A percentile compares a stretch with the other conserved stretches of the same genome.
Conservation (phyloP, 2,329 filamentous ascomycete species). For the Teratosphaeria gauchensis region DNA sequence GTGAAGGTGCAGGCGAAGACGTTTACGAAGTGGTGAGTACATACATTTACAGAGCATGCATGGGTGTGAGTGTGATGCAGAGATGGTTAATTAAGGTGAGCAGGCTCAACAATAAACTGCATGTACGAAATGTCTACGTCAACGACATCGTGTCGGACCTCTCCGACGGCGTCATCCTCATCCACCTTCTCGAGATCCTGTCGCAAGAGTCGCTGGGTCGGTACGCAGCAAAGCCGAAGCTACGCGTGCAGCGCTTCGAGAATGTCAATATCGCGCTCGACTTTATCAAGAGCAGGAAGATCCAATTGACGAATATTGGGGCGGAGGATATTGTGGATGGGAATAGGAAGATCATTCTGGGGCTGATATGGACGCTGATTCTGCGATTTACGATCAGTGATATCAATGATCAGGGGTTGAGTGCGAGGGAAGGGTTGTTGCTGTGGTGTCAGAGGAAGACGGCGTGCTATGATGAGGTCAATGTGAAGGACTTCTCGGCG, state of each 20-base stretch:
- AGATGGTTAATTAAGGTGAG: neutral
- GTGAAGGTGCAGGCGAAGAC: slow-evolving; percentile 11
- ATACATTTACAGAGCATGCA: neutral
- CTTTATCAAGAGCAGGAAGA: slow-evolving; percentile 81
- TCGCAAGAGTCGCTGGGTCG: slow-evolving; percentile 89
- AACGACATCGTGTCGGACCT: slow-evolving; percentile 82
- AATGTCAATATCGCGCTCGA: slow-evolving; percentile 94
- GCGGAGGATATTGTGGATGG: slow-evolving; percentile 97
- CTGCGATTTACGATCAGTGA: slow-evolving; percentile 96
- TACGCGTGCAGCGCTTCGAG: slow-evolving; percentile 93
- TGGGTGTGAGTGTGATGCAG: neutral
- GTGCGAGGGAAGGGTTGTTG: slow-evolving; percentile 87
- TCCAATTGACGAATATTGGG: slow-evolving; percentile 97
- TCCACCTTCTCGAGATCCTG: slow-evolving; percentile 93
- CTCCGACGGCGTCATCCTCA: slow-evolving; percentile 88
- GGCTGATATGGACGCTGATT: slow-evolving; percentile 97
- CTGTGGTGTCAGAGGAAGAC: slow-evolving; percentile 98
- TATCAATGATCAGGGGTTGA: slow-evolving; percentile 96
- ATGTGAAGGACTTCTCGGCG: slow-evolving; percentile 85
- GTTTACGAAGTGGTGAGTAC: slow-evolving; percentile 7
- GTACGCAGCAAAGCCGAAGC: slow-evolving; percentile 91
- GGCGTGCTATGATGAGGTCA: slow-evolving; percentile 93
- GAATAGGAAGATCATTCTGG: slow-evolving; percentile 93
- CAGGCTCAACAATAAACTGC: slow-evolving; percentile 90
- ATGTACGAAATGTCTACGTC: slow-evolving; percentile 65